Evolutionary conservation across 2,329 filamentous ascomycete species (phyloP), one percentile per base, ranked within the genome.

Genomic region (Botrytis paeoniae): DNA sequence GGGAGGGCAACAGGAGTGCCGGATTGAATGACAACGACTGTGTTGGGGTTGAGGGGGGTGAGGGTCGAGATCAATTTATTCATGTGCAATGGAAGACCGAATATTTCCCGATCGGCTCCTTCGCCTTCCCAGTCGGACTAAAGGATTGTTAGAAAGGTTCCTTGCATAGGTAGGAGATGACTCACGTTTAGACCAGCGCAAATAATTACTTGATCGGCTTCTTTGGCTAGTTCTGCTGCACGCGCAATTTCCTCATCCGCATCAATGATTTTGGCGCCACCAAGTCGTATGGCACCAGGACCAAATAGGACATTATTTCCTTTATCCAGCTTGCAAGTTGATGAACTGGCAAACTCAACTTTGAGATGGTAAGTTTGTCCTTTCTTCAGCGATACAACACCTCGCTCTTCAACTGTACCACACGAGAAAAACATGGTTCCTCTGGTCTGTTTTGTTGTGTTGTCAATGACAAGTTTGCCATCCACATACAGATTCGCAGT

Each of bases 1-100:
- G 91, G 91, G 90, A 94, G 91, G 71, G 87, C 85, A 37, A 93
- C 87, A 0, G 93, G 92, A 0, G 92, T 93, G 51, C 93, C 93
- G 0, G 91, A 93, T 78, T 95, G 93, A 79, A 93, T 89, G 2
- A 95, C 90, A 2, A 96, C 88, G 1, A 89, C 88, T 1, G 91
- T 91, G 72, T 90, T 90, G 5, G 89, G 85, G 80, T 95, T 72
- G 0, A 82, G 86, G 0, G 84, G 84, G 39, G 89, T 82, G 0
- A 91, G 85, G 1, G 85, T 84, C 20, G 83, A 81, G 77, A 91
- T 88, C 25, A 81, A 75, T 10, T 77, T 74, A 45, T 80, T 77
- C n/a, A 76, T 76, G 9, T 77, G 74, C 4, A 78, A 74, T 2
- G 79, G 79, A 4, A 81, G 77, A 29, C 72, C 71, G 73, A 80